phyloP scores from a whole-genome alignment of 805 yeast species.

The Teunomyces funiuensis region DNA sequence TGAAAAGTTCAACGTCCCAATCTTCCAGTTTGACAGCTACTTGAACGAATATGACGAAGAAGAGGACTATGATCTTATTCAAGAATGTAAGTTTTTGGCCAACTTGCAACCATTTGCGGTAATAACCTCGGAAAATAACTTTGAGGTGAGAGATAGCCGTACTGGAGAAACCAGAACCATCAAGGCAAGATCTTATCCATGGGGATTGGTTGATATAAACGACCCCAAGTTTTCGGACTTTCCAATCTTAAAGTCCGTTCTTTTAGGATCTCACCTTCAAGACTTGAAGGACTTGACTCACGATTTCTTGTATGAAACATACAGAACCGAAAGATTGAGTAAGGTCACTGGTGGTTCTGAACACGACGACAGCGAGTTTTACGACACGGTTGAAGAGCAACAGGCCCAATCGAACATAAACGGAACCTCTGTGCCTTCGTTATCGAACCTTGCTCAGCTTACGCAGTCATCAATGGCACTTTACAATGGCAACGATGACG shows the following conservation, averaged over 20 bases:
- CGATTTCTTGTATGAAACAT: constrained; percentile 71
- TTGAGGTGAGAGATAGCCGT: constrained; percentile 37
- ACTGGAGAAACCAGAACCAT: constrained; percentile 46
- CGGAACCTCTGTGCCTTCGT: constrained; percentile 44
- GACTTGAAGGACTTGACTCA: constrained; percentile 82
- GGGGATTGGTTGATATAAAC: constrained; percentile 65
- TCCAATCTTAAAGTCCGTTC: constrained; percentile 60
- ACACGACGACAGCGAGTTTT: constrained; percentile 16
- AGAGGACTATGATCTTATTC: constrained; percentile 72
- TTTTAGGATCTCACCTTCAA: constrained; percentile 80
- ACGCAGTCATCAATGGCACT: constrained; percentile 19
- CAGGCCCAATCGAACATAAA: constrained; percentile 1
- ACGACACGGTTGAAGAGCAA: constrained; percentile 25
- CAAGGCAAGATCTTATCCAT: constrained; percentile 69
- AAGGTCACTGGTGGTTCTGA: constrained; percentile 48
- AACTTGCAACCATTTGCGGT: constrained; percentile 75
- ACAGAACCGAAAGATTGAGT: constrained; percentile 75
- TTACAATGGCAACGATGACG: constrained; percentile 13
- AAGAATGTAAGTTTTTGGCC: constrained; percentile 63
- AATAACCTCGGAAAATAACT: constrained; percentile 61
- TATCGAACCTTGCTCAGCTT: constrained; percentile 61
- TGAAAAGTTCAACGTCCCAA: constrained; percentile 67
- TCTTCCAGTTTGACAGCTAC: constrained; percentile 65
- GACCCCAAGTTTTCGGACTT: constrained; percentile 55
- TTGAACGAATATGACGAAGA: constrained; percentile 58